Evolutionary conservation across 805 yeast genomes (phyloP).

Genomic region (Teunomyces aglyptinius): DNA sequence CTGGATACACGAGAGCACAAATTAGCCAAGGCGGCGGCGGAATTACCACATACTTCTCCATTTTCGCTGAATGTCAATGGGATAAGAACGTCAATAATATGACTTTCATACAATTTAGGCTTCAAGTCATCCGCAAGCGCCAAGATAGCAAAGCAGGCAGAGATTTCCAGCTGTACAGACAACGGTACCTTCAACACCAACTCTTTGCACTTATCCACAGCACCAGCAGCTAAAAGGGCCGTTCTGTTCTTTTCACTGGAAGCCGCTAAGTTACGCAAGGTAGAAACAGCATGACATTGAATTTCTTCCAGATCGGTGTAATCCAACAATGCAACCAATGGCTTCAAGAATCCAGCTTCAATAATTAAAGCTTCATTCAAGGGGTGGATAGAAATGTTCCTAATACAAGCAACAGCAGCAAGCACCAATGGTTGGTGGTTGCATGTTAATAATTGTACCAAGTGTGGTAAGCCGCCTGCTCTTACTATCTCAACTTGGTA

Average conservation of each 20-base stretch:
- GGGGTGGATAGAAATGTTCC: constrained; percentile 96
- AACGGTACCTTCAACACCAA: constrained; percentile 84
- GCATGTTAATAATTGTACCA: constrained; percentile 85
- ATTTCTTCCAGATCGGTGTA: constrained; percentile 91
- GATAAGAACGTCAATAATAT: constrained; percentile 81
- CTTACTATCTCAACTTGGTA: constrained; percentile 95
- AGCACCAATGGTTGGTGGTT: constrained; percentile 87
- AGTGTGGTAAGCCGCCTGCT: constrained; percentile 91
- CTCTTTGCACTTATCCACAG: constrained; percentile 88
- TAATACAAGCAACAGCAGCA: constrained; percentile 97
- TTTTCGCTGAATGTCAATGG: constrained; percentile 87
- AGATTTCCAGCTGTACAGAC: constrained; percentile 91
- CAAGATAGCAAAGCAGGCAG: constrained; percentile 95
- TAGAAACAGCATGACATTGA: constrained; percentile 97
- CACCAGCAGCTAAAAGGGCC: constrained; percentile 91
- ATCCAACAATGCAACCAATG: constrained; percentile 80
- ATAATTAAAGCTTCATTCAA: constrained; percentile 92
- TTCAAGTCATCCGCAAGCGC: constrained; percentile 96
- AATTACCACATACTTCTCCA: constrained; percentile 95
- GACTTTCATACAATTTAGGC: constrained; percentile 75
- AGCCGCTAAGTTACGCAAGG: constrained; percentile 94
- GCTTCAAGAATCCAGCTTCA: constrained; percentile 93
- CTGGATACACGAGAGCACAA: constrained; percentile 80
- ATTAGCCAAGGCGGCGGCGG: constrained; percentile 97
- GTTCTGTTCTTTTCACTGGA: constrained; percentile 89